Evolutionary conservation across 202 grass and related monocot species (phyloP), one percentile per base, ranked within the genome.

Genomic region (Digitaria exilis): DNA sequence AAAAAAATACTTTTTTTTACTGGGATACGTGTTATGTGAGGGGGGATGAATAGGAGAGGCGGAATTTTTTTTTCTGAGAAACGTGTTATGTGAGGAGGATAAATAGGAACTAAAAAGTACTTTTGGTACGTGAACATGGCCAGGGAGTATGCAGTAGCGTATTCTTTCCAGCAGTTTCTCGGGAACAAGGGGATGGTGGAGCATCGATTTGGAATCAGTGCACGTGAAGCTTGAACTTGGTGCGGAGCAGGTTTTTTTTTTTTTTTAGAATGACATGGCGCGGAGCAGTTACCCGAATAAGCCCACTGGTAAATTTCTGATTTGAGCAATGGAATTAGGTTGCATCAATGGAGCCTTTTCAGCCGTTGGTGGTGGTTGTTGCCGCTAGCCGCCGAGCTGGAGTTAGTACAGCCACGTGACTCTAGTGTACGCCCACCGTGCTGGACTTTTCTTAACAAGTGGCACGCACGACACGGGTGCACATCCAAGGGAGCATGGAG

Each of bases 341-440:
- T 17, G 58, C 65, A 80, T 84, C 81, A 82, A 69, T 45, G 32
- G 34, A 1, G 21, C 65, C 83, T 71, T 78, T 52, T 29, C 2
- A 9, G 73, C 42, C 39, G 75, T 78, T 37, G 60, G 46, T 79
- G n/a, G 55, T 3, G 30, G 31, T 51, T 63, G 24, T 51, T 63
- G 42, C 22, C 18, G 28, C 28, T 58, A 65, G 60, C 60, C 6
- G 19, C 59, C 29, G 28, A 78, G 22, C 7, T 1, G 17, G 22
- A 16, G 12, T 2, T n/a, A 45, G 83, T 19, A 31, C 75, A 73
- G 12, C 81, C 81, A 59, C 41, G 69, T 82, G 78, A 51, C 13
- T 16, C 46, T 31, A 62, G 22, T 30, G 71, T 26, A 60, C 31
- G 7, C 73, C 45, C 21, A 54, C 45, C 1, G 76, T 24, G 76